phyloP scores from a whole-genome alignment of 1,284 basidiomycete species.

The Cutaneotrichosporon arboriforme region DNA sequence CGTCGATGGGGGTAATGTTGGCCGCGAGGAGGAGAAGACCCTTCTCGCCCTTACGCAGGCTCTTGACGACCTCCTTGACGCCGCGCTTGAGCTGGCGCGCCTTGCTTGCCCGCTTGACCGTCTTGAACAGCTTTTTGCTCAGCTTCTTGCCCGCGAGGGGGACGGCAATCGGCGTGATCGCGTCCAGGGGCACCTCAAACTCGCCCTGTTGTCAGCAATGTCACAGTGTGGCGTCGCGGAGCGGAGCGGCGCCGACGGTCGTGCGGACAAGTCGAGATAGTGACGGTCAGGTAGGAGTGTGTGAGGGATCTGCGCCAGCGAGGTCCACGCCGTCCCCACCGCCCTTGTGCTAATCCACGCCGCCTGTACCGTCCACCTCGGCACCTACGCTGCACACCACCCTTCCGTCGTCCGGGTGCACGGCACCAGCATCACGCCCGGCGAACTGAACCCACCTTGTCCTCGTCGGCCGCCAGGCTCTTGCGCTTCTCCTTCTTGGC shows the following conservation, averaged over 20 bases:
- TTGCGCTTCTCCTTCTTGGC: constrained; percentile 51
- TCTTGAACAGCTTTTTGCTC: constrained; percentile 84
- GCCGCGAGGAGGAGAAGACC: constrained; percentile 89
- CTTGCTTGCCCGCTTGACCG: constrained; percentile 89
- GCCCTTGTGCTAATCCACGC: no score
- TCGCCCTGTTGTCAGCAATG: constrained; percentile 29
- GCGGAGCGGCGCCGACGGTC: no score
- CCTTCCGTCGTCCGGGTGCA: no score
- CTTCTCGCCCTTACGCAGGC: constrained; percentile 89
- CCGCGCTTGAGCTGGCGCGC: constrained; percentile 87
- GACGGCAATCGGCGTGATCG: constrained; percentile 81
- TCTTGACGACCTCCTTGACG: constrained; percentile 95
- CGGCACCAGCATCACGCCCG: not conserved
- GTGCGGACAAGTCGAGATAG: no score
- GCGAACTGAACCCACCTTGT: constrained; percentile 13
- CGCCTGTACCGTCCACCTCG: no score
- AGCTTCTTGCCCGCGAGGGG: constrained; percentile 88
- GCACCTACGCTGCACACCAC: no score
- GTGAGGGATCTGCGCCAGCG: no score
- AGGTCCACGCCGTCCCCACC: no score
- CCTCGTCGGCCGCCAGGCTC: constrained; percentile 40
- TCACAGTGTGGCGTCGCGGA: no score
- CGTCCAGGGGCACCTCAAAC: constrained; percentile 66
- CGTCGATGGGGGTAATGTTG: constrained; percentile 97
- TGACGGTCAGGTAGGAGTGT: no score